Evolutionary conservation across 768 basidiomycete genomes (phyloP), one percentile per base, ranked within the genome.

Genomic region (Megacollybia marginata): DNA sequence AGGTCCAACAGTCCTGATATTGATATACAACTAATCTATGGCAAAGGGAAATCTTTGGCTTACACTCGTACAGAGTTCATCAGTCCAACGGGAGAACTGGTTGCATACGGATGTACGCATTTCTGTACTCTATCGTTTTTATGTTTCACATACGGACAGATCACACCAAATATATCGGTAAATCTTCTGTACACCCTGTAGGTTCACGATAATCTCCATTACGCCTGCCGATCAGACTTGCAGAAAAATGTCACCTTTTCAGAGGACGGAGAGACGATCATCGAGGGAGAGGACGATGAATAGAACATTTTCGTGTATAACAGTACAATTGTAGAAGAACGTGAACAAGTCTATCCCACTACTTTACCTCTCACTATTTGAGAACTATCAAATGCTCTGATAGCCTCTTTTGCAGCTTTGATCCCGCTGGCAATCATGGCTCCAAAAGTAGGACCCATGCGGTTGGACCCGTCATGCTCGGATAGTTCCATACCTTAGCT

Each of bases 141-240:
- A 9, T 44, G 18, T 23, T n/a, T 44, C 44, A 44, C 35, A 15
- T 12, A 9, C 46, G 19, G 45, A 1, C 51, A 92, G 89, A 83
- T 52, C 90, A 92, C 57, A 92, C 90, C 8, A 92, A 92, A 62
- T 92, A 88, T 54, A 69, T 92, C 50, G 88, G 87, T 12, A 87
- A 78, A 61, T 88, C 85, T 8, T 73, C 69, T 13, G 54, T 57
- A n/a, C 68, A 75, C 55, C 59, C 63, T 23, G 73, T 72, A 48
- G 62, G 71, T 67, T 5, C 44, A 46, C 33, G 8, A 33, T 15
- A 36, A 28, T 28, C 31, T 33, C 28, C 33, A 33, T 33, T 13
- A 33, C 10, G 42, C 23, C 13, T 43, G 7, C n/a, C 9, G 10
- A 5, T 28, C 16, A 11, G 15, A 33, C 18, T 5, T 35, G 13